Conservation (phyloP, 2,329 filamentous ascomycete species). For the Thielaviopsis euricoi region DNA sequence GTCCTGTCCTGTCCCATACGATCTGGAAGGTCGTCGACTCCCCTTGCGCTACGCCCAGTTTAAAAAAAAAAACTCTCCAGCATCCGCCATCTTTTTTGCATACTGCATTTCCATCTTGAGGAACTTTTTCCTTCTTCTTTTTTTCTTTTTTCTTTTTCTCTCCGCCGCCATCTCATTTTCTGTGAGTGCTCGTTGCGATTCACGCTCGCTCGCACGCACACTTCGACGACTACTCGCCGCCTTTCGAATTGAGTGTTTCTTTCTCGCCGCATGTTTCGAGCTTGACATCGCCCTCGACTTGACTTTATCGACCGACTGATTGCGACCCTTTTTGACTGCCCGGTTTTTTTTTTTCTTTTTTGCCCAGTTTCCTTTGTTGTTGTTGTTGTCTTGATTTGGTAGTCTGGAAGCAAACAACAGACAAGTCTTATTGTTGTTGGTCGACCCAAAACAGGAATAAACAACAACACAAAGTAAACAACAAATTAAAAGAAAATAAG, state of each 20-base stretch:
- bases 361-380: no score
- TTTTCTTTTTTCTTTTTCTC: background rate
- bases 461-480: background rate
- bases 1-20: no score
- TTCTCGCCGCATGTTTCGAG: background rate
- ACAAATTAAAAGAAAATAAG: no score
- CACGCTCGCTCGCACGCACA: no score
- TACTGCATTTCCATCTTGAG: background rate
- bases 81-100: background rate
- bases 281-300: background rate
- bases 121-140: background rate
- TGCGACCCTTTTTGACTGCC: background rate
- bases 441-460: background rate
- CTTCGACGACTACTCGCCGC: background rate
- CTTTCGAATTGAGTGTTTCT: background rate
- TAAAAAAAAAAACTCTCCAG: background rate
- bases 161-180: background rate
- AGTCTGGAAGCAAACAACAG: background rate
- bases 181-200: background rate
- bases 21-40: background rate
- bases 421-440: background rate
- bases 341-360: background rate
- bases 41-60: background rate
- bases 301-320: background rate
- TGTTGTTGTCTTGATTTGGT: background rate